Evolutionary conservation across 2,329 filamentous ascomycete species (phyloP).

Genomic region (Botrytis medusae): DNA sequence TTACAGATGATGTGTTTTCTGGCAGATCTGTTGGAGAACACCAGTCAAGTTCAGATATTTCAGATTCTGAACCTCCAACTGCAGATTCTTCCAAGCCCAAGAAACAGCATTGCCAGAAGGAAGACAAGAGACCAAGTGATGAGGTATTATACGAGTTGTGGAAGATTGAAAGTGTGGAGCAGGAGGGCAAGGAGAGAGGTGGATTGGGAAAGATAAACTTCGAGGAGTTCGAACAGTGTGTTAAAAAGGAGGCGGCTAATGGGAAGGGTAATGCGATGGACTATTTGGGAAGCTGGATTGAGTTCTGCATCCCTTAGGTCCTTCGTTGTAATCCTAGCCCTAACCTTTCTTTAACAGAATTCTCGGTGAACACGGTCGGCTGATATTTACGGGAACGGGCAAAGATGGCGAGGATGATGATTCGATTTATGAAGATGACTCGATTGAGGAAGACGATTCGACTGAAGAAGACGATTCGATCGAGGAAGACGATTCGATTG

Average conservation of each 20-base stretch:
- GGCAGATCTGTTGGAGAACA: background rate
- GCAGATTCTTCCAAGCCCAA: background rate
- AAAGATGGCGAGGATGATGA: background rate
- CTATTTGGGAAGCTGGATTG: constrained; percentile 89
- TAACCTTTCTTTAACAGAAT: background rate
- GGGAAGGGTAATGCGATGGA: constrained; percentile 65
- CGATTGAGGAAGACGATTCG: background rate
- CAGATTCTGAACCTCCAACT: background rate
- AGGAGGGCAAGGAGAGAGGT: constrained; percentile 68
- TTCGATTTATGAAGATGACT: background rate
- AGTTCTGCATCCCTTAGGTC: constrained; percentile 63
- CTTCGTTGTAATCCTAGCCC: background rate
- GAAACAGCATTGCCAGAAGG: background rate
- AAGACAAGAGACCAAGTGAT: constrained; percentile 18
- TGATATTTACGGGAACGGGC: background rate
- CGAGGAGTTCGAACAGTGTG: constrained; percentile 75
- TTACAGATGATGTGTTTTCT: background rate
- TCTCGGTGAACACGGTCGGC: background rate
- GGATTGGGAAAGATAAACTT: constrained; percentile 77
- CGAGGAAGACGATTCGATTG: background rate
- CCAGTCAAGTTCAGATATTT: background rate
- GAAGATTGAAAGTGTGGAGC: constrained; percentile 29
- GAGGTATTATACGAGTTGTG: constrained; percentile 31
- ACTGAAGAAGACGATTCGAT: background rate
- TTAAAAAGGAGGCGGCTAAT: constrained; percentile 54